Percentiles rank a stretch among this genome's conserved stretches.
Conservation (phyloP, 371 early-diverging fungal species). For the Batkoa obscura region DNA sequence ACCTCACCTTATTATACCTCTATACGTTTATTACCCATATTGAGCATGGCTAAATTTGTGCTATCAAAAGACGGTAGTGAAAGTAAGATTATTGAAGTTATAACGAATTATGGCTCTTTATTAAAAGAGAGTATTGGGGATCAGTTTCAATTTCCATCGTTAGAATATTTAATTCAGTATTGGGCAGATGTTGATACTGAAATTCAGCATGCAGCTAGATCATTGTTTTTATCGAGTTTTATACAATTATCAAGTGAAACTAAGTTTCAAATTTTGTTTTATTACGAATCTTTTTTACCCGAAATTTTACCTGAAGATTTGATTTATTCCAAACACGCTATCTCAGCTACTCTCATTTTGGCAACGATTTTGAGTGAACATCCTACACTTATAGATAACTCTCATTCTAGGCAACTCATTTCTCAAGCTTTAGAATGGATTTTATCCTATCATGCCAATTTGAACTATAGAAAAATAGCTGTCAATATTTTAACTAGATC, state of each 20-base stretch:
- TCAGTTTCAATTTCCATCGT: constrained; percentile 36
- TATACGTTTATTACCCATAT: neutral
- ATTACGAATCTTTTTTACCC: constrained; percentile 42
- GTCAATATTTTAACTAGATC: neutral
- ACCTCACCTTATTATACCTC: neutral
- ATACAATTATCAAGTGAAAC: constrained; percentile 14
- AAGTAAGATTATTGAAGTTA: neutral
- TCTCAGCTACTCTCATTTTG: constrained; percentile 49
- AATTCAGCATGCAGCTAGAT: constrained; percentile 15
- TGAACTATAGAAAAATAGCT: neutral
- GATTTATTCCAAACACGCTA: constrained; percentile 34
- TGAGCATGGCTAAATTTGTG: neutral
- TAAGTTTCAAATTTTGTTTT: constrained; percentile 18
- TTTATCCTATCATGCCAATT: neutral
- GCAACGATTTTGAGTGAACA: constrained; percentile 46
- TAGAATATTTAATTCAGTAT: constrained; percentile 55
- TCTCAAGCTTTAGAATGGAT: neutral
- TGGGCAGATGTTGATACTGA: constrained; percentile 65
- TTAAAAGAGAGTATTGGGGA: constrained; percentile 30
- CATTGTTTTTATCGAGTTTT: no score
- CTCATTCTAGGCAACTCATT: neutral
- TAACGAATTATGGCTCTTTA: neutral
- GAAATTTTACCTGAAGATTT: constrained; percentile 21
- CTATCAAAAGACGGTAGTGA: neutral
- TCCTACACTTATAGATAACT: constrained; percentile 19